Evolutionary conservation across 2,329 filamentous ascomycete species (phyloP), one percentile per base, ranked within the genome.

Genomic region (Exophiala lecanii-corni): DNA sequence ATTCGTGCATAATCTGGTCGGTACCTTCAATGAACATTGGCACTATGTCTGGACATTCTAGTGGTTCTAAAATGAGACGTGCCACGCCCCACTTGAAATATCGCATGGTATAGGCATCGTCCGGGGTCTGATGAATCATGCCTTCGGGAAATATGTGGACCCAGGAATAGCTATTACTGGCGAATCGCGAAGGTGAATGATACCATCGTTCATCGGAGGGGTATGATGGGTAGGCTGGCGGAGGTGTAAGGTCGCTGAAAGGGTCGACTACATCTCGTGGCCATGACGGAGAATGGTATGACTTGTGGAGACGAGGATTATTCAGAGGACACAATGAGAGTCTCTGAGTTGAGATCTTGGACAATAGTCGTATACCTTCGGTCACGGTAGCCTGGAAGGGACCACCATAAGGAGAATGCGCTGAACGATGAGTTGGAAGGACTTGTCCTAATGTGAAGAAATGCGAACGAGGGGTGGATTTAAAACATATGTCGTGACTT

Each of bases 71-170:
- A 45, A 98, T 92, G 45, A 97, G 74, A 2, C 92, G 80, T 5
- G 91, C 88, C 2, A 97, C 75, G 1, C 92, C 92, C 92, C 92
- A 98, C 70, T 95, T 96, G 78, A 97, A 97, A 68, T 98, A 98
- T 20, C 92, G 84, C 73, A 97, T 82, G 5, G 82, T 79, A 56
- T 81, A 80, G 31, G 81, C 71, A 1, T 84, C 77, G 54, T 88
- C 37, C 20, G 39, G 21, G 15, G 51, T 82, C 67, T 98, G 92
- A 65, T 97, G 89, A 34, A 95, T 88, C 64, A 86, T 88, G 36
- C 89, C 92, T 67, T 98, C 92, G 9, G 92, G 92, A 64, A 97
- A 97, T 41, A 97, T 84, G 64, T 98, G 92, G 3, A 98, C 72
- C 92, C 92, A 98, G 33, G 80, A 79, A 62, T 86, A 76, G 34